Base-by-base conservation (phyloP, 2,329 filamentous ascomycete species). In the Dothistroma pini region DNA sequence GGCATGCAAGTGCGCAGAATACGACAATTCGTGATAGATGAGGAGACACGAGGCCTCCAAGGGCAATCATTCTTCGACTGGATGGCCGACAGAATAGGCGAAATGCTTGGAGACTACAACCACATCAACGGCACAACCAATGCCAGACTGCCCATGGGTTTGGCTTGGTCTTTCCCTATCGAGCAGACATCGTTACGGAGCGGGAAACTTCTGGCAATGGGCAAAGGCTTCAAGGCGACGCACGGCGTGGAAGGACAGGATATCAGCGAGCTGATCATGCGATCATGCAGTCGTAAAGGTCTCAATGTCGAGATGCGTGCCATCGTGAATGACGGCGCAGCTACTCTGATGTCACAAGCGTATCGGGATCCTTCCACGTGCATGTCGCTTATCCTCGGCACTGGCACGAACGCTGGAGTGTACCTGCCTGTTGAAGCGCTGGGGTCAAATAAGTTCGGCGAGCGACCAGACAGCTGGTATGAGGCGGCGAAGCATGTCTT, bases 101-200 rank as follows among this genome's bases (percentile, higher is more conserved):
- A 80, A 9, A 83, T 83, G 72, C 74, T 87, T 53, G 72, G 74
- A 22, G 73, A 78, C 32, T 75, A 78, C 57, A 78, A 72, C 50
- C 72, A 75, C 54, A 70, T 70, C 56, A 69, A 69, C n/a, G 69
- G 71, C 52, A 69, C 68, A 5, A 64, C 66, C 1, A 64, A 70
- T 14, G 71, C 72, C 3, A 77, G 76, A 11, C 73, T 87, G 58
- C 77, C 80, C 5, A 84, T 87, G 79, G 86, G 86, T 3, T 68
- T 88, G 64, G 83, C 86, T 2, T 88, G 86, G 86, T 87, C 85
- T 2, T 88, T 88, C 71, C 86, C 86, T 0, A 80, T 88, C 58
- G 83, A 87, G 73, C 84, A 87, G 75, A 88, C 84, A 5, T 87
- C 84, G 12, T 79, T 80, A 58, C 78, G 81, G 57, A 83, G 78